Evolutionary conservation across 2,329 filamentous ascomycete genomes (phyloP).

Genomic region (Pezicula radicicola): DNA sequence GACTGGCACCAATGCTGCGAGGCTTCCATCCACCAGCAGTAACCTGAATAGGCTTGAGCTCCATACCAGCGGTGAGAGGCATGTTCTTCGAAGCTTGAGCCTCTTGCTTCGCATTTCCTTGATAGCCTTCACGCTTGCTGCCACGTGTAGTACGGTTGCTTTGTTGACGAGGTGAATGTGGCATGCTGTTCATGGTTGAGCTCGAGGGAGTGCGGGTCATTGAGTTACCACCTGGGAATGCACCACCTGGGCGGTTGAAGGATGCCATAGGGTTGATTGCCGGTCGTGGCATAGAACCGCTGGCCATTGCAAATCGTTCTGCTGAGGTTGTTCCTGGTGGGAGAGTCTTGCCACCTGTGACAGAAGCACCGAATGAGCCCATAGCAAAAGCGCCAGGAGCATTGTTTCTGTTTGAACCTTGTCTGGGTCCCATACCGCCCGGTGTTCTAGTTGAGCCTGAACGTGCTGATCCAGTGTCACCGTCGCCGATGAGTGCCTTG

Average conservation of each 20-base stretch:
- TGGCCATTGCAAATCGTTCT: constrained; percentile 68
- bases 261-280: constrained; percentile 54
- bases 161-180: constrained; percentile 66
- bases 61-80: constrained; percentile 82
- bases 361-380: constrained; percentile 62
- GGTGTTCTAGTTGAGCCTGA: constrained; percentile 61
- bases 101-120: constrained; percentile 49
- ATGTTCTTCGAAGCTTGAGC: constrained; percentile 78
- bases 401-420: constrained; percentile 49
- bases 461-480: constrained; percentile 59
- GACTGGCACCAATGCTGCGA: constrained; percentile 56
- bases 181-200: constrained; percentile 54
- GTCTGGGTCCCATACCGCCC: constrained; percentile 43
- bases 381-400: constrained; percentile 56
- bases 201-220: constrained; percentile 66
- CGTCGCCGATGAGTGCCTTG: constrained; percentile 81
- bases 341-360: constrained; percentile 53
- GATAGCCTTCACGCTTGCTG: constrained; percentile 56
- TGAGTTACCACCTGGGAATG: constrained; percentile 57
- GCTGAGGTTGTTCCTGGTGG: constrained; percentile 75
- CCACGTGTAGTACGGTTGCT: constrained; percentile 58
- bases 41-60: constrained; percentile 74
- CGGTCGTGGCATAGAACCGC: constrained; percentile 46
- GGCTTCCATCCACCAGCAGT: constrained; percentile 88
- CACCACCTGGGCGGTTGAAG: constrained; percentile 58